Evolutionary conservation across 495 filamentous ascomycete species (phyloP), one percentile per base, ranked within the genome.

Genomic region (Coniosporium apollinis): DNA sequence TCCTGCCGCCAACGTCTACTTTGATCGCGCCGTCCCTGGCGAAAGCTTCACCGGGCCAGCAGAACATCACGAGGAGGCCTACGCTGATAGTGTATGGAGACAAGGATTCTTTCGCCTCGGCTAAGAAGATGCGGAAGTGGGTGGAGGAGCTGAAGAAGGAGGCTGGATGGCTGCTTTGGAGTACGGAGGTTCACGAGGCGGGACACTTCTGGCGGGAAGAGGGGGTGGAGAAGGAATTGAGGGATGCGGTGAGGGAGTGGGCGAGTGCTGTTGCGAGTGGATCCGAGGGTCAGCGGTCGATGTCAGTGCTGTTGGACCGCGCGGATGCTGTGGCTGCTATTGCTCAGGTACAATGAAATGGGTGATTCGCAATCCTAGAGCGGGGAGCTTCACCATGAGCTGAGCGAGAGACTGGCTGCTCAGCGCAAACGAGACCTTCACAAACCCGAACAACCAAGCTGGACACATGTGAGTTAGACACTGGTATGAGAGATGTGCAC

Each of bases 131-230:
- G 44, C 62, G 67, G 16, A 54, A 60, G 20, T 96, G 89, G 89
- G 70, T 66, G 16, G 59, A 65, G 31, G 69, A 65, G 38, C 57
- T 91, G 39, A 40, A 50, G 4, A 44, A 41, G 5, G 38, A 34
- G 28, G 20, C 33, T 9, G 53, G 45, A 18, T 59, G 55, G 22
- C 52, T 42, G 32, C 78, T 76, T 37, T 50, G 52, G 4, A 61
- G 55, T 36, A 58, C 64, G 19, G 72, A 81, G 46, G 65, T 92
- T 29, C 51, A 56, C 14, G 69, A 69, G 4, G 85, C 78, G 6
- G 82, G 79, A 3, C 85, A 94, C 56, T 92, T 93, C 47, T 94
- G 84, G 82, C 51, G 60, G 16, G 79, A 87, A 45, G 48, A 65
- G 4, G 74, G 70, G 3, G 74, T 66, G n/a, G 58, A 68, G 46